Evolutionary conservation across 2,329 filamentous ascomycete genomes (phyloP).

Genomic region (Alternaria sp.): DNA sequence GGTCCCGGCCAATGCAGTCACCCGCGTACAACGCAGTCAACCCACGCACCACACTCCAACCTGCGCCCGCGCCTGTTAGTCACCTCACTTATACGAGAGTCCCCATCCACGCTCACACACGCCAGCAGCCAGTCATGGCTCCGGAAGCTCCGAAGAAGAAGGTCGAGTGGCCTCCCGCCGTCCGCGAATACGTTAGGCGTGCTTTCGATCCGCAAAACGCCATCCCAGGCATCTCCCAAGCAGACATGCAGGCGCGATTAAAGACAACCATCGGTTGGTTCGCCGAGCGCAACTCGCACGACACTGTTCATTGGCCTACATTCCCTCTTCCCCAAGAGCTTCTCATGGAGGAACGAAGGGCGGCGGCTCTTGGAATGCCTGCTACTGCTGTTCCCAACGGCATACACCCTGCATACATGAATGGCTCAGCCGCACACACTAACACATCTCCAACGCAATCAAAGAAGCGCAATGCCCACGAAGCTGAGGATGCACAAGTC

Average conservation of each 20-base stretch:
- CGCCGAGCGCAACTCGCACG: slow-evolving; percentile 74
- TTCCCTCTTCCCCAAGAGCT: slow-evolving; percentile 86
- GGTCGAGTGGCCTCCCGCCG: slow-evolving; percentile 80
- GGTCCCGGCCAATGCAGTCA: slow-evolving; percentile 35
- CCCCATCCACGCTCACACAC: slow-evolving; percentile 18
- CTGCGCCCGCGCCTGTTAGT: slow-evolving; percentile 30
- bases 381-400: slow-evolving; percentile 40
- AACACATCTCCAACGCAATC: slow-evolving; percentile 53
- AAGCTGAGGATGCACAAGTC: slow-evolving; percentile 58
- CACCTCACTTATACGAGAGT: neutral
- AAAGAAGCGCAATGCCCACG: slow-evolving; percentile 82
- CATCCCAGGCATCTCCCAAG: slow-evolving; percentile 50
- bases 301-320: slow-evolving; percentile 79
- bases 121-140: slow-evolving; percentile 22
- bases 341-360: slow-evolving; percentile 68
- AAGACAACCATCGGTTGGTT: slow-evolving; percentile 85
- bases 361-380: slow-evolving; percentile 26
- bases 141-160: slow-evolving; percentile 52
- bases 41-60: slow-evolving; percentile 49
- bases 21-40: slow-evolving; percentile 56
- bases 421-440: slow-evolving; percentile 28
- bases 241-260: slow-evolving; percentile 82
- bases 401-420: slow-evolving; percentile 21
- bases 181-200: slow-evolving; percentile 86
- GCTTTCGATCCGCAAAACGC: slow-evolving; percentile 78